Evolutionary conservation across 495 filamentous ascomycete genomes (phyloP).

Genomic region (Lasiosphaeria hispida): DNA sequence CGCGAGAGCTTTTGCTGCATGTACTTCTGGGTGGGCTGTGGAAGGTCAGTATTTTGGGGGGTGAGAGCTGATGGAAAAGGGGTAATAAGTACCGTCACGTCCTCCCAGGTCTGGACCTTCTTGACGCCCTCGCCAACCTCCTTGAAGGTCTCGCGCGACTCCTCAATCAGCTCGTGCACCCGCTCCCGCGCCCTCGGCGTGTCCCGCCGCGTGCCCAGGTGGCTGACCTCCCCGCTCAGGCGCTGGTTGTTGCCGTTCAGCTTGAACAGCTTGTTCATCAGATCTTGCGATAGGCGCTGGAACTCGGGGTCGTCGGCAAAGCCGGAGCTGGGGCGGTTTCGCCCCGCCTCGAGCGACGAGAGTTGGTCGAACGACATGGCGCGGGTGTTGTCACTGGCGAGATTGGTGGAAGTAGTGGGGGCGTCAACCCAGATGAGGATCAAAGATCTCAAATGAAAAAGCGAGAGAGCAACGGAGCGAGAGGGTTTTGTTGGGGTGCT

Average conservation of each 20-base stretch:
- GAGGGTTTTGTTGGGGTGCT: too few relatives aligned
- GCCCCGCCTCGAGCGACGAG: slow-evolving; percentile 71
- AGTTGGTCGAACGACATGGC: slow-evolving; percentile 90
- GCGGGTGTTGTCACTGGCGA: background rate
- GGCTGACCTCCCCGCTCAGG: slow-evolving; percentile 73
- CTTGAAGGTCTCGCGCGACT: slow-evolving; percentile 84
- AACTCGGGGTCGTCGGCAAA: slow-evolving; percentile 96
- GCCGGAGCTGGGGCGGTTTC: slow-evolving; percentile 45
- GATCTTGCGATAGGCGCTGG: slow-evolving; percentile 69
- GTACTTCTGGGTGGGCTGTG: slow-evolving; percentile 78
- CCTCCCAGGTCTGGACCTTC: slow-evolving; percentile 86
- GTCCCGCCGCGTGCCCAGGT: slow-evolving; percentile 86
- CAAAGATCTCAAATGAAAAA: too few relatives aligned
- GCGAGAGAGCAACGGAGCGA: too few relatives aligned
- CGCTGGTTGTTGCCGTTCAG: slow-evolving; percentile 83
- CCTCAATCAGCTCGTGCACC: slow-evolving; percentile 79
- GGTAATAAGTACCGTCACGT: slow-evolving; percentile 70
- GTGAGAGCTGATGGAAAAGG: background rate
- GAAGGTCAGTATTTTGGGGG: background rate
- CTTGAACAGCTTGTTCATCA: slow-evolving; percentile 81
- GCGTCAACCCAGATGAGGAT: too few relatives aligned
- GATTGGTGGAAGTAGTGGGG: too few relatives aligned
- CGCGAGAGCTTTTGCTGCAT: slow-evolving; percentile 90
- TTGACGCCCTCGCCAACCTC: slow-evolving; percentile 90
- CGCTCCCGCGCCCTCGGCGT: slow-evolving; percentile 87